Evolutionary conservation across 2,329 filamentous ascomycete species (phyloP).

Genomic region (Sclerotinia trifoliorum): DNA sequence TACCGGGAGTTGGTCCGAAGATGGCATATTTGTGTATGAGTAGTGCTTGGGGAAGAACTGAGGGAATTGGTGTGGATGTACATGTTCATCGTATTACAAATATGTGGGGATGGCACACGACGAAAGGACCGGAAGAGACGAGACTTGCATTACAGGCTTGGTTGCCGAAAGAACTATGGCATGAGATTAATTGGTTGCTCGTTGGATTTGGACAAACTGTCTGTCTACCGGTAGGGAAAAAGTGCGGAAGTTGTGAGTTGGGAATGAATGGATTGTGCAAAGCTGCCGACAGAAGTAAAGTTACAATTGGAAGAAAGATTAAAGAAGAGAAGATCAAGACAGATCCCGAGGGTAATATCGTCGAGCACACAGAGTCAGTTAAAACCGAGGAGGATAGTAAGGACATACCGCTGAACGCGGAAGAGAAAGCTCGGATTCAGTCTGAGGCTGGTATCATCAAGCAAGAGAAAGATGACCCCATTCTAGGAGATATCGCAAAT

Average conservation of each 20-base stretch:
- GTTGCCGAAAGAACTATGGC: constrained; percentile 69
- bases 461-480: constrained; percentile 8
- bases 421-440: constrained; percentile 15
- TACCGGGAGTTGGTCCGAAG: constrained; percentile 72
- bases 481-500: constrained; percentile 28
- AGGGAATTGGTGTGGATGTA: constrained; percentile 60
- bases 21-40: constrained; percentile 73
- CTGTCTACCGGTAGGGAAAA: constrained; percentile 62
- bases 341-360: constrained; percentile 39
- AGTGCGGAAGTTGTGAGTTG: constrained; percentile 83
- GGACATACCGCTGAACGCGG: constrained; percentile 6
- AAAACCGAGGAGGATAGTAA: constrained; percentile 39
- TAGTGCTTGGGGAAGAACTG: constrained; percentile 64
- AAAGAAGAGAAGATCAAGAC: constrained; percentile 44
- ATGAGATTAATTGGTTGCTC: constrained; percentile 70
- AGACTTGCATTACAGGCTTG: constrained; percentile 61
- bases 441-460: neutral
- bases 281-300: constrained; percentile 65
- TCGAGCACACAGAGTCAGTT: constrained; percentile 37
- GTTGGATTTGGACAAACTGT: constrained; percentile 73
- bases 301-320: constrained; percentile 54
- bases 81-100: constrained; percentile 76
- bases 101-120: constrained; percentile 69
- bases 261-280: constrained; percentile 74
- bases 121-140: constrained; percentile 66